These are phyloP conservation scores for Strobilomyces confusus DNA, from an alignment of 768 basidiomycete genomes.

Conservation along the genomic window DNA sequence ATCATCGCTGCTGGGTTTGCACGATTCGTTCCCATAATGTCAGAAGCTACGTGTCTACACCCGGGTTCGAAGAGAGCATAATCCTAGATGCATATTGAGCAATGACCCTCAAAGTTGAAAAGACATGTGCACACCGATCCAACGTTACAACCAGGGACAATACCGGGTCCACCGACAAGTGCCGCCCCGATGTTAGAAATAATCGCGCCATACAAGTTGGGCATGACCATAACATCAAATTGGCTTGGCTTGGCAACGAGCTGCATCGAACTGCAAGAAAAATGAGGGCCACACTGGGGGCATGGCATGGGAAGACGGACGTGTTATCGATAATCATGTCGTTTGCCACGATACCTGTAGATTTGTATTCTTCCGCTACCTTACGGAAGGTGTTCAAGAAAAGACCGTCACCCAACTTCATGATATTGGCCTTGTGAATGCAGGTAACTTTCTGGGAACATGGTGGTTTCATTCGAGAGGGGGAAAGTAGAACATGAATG, in stretches of 20 bases:
- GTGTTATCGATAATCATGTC: constrained; percentile 99
- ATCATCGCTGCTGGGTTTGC: constrained; percentile 99
- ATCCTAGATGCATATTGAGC: constrained; percentile 47
- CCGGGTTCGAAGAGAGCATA: constrained; percentile 99
- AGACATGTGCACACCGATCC: constrained; percentile 60
- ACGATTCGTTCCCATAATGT: constrained; percentile 94
- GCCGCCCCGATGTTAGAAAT: constrained; percentile 98
- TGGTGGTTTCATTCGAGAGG: not conserved
- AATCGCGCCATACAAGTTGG: constrained; percentile 94
- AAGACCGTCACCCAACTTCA: constrained; percentile 99
- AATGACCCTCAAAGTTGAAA: not conserved
- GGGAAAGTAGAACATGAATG: not conserved
- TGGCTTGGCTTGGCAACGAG: constrained; percentile 93
- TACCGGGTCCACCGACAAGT: constrained; percentile 95
- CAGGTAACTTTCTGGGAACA: constrained; percentile 89
- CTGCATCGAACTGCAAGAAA: constrained; percentile 83
- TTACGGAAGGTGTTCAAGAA: constrained; percentile 98
- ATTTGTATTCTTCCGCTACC: constrained; percentile 95
- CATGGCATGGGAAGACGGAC: constrained; percentile 38
- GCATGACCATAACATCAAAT: constrained; percentile 99
- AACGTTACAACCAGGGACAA: constrained; percentile 97
- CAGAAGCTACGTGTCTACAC: constrained; percentile 91
- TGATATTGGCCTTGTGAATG: constrained; percentile 99
- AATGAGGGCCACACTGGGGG: not conserved
- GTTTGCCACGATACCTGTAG: constrained; percentile 85